Conservation (phyloP, 352 stramenopile species). For the Phytopythium litorale region DNA sequence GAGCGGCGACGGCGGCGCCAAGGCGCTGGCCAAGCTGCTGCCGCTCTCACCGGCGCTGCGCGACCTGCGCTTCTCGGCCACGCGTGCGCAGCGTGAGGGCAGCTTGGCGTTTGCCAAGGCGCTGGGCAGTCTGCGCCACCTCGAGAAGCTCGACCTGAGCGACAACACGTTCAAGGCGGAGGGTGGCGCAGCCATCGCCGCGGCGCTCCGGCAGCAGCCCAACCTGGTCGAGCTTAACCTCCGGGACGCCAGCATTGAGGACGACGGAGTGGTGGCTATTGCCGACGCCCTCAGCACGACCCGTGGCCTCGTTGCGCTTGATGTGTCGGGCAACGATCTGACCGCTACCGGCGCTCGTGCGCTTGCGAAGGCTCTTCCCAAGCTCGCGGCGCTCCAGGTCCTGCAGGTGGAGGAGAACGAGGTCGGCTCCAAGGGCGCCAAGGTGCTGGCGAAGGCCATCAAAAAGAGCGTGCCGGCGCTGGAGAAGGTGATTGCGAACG, state of each 20-base stretch:
- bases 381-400: slow-evolving; percentile 57
- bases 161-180: slow-evolving; percentile 93
- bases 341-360: slow-evolving; percentile 57
- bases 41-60: slow-evolving; percentile 77
- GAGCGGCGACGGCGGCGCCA: slow-evolving; percentile 91
- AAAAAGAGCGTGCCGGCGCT: slow-evolving; percentile 42
- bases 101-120: slow-evolving; percentile 86
- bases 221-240: slow-evolving; percentile 88
- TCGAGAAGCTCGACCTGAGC: slow-evolving; percentile 90
- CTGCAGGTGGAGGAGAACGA: slow-evolving; percentile 94
- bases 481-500: slow-evolving; percentile 82
- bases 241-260: slow-evolving; percentile 87
- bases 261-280: slow-evolving; percentile 87
- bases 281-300: slow-evolving; percentile 54
- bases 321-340: slow-evolving; percentile 94
- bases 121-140: slow-evolving; percentile 52
- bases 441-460: slow-evolving; percentile 67
- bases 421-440: slow-evolving; percentile 82
- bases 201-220: slow-evolving; percentile 62
- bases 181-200: slow-evolving; percentile 81
- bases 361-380: slow-evolving; percentile 41
- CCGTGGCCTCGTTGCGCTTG: slow-evolving; percentile 53
- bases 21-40: slow-evolving; percentile 85
- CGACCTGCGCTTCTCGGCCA: slow-evolving; percentile 94
- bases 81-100: slow-evolving; percentile 81